Percentiles rank a stretch among this genome's conserved stretches.
Evolutionary conservation across 305 asterid species (phyloP).

Genomic region (Nicotiana rustica): DNA sequence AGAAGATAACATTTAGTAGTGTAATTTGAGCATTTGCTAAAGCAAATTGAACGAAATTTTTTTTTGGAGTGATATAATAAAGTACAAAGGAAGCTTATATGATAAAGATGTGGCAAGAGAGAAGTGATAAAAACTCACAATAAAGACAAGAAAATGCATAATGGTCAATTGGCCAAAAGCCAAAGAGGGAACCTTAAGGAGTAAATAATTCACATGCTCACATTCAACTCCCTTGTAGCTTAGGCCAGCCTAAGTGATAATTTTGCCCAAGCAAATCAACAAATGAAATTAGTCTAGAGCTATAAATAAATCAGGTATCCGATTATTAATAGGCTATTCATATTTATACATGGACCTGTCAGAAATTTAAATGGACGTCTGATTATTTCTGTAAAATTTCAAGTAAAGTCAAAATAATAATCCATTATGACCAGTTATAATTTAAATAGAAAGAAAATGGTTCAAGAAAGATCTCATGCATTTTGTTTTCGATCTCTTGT

Average conservation of each 20-base stretch:
- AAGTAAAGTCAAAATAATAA: too few species aligned
- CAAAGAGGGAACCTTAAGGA: slow-evolving; percentile 8
- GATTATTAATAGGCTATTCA: not conserved
- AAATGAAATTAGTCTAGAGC: slow-evolving; percentile 20
- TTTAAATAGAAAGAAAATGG: too few species aligned
- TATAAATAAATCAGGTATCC: not conserved
- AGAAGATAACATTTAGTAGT: not conserved
- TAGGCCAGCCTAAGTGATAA: not conserved
- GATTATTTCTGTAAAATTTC: not conserved
- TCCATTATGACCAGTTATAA: too few species aligned
- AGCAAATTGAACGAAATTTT: not conserved
- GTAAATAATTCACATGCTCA: slow-evolving; percentile 10
- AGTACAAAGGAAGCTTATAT: not conserved
- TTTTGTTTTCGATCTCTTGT: too few species aligned
- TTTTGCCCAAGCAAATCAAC: not conserved
- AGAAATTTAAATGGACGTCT: not conserved
- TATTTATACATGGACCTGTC: not conserved
- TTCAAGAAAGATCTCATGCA: too few species aligned
- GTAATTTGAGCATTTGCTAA: not conserved
- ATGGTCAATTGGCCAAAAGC: not conserved
- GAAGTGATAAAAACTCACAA: not conserved
- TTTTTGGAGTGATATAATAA: slow-evolving; percentile 13
- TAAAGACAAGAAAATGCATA: not conserved
- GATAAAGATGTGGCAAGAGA: not conserved
- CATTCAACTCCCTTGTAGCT: slow-evolving; percentile 7